Evolutionary conservation across 108 stramenopile species (phyloP), one percentile per base, ranked within the genome.

Genomic region (Stephanodiscus minutulus): DNA sequence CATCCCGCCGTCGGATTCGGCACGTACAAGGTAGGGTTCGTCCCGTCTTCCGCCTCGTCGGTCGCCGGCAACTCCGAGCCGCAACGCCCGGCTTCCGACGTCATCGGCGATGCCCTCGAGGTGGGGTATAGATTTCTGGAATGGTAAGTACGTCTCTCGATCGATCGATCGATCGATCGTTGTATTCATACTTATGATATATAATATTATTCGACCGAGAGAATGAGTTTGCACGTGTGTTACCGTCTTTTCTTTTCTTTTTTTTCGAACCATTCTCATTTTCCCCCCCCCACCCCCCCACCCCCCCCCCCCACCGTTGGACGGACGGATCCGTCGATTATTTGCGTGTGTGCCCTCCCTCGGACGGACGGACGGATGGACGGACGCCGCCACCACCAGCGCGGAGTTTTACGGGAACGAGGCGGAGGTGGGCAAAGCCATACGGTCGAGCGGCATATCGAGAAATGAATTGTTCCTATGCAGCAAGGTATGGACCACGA

Each of bases 401-500:
- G 94, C 96, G 3, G 84, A 94, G 68, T 97, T 95, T 63, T 97
- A 97, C 68, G 86, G 87, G 18, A 97, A 97, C 57, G 92, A 97
- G 74, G 67, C 48, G 4, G 76, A 95, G 64, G 88, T 97, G 0
- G 96, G 96, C 17, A 77, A 85, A 57, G 96, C 92, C 35, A 92
- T 97, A 63, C 64, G 74, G 35, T 54, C 74, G 24, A 86, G 83
- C 24, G 88, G 89, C 6, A 69, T 95, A 9, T 25, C 52, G 6
- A 83, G 94, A 37, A 62, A 83, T 33, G 86, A 96, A 11, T 66
- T 98, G 28, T 98, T 96, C 67, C n/a, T 96, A 3, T 92, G 87
- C 67, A 82, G 82, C 50, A 98, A 98, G 71, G 93, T 96, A 11
- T 98, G 97, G 95, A 93, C 95, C 0, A 88, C 94, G n/a, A 93